Evolutionary conservation across 2,329 filamentous ascomycete genomes (phyloP).

Genomic region (Exophiala bonariae): DNA sequence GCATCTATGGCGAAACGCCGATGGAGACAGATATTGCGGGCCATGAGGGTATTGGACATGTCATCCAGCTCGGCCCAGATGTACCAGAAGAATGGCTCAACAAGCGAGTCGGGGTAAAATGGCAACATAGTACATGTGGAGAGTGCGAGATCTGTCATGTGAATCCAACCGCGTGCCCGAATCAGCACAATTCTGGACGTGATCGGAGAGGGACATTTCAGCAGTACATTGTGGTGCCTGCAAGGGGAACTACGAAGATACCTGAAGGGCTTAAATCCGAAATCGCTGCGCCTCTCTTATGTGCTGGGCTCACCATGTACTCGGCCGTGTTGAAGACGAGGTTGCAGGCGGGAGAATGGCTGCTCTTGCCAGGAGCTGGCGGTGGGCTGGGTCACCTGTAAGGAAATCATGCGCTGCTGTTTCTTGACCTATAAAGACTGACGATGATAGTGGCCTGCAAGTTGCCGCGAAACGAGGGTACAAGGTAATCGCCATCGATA

Average conservation of each 20-base stretch:
- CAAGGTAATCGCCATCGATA: constrained; percentile 40
- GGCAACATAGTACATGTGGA: constrained; percentile 40
- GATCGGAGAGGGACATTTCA: constrained; percentile 42
- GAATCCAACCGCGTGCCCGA: constrained; percentile 40
- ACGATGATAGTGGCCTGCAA: constrained; percentile 35
- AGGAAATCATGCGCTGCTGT: background rate
- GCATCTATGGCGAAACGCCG: constrained; percentile 42
- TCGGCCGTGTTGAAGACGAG: constrained; percentile 41
- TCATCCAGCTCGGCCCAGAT: constrained; percentile 31
- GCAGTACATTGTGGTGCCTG: constrained; percentile 39
- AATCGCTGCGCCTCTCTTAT: constrained; percentile 37
- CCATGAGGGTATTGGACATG: constrained; percentile 47
- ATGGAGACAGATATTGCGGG: constrained; percentile 48
- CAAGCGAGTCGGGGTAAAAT: constrained; percentile 33
- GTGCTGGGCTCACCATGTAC: constrained; percentile 41
- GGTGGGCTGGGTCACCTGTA: constrained; percentile 43
- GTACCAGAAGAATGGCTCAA: constrained; percentile 7
- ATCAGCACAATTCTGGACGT: constrained; percentile 39
- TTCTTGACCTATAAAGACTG: background rate
- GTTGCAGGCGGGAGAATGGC: constrained; percentile 35
- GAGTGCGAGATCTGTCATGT: constrained; percentile 40
- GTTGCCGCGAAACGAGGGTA: constrained; percentile 38
- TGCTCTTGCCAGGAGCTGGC: constrained; percentile 38
- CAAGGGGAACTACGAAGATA: constrained; percentile 37
- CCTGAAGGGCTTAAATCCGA: constrained; percentile 34